Percentiles rank a stretch among this genome's conserved stretches.
These are phyloP conservation scores for Pisolithus albus DNA, from an alignment of 768 basidiomycete genomes.

Conservation along the genomic window DNA sequence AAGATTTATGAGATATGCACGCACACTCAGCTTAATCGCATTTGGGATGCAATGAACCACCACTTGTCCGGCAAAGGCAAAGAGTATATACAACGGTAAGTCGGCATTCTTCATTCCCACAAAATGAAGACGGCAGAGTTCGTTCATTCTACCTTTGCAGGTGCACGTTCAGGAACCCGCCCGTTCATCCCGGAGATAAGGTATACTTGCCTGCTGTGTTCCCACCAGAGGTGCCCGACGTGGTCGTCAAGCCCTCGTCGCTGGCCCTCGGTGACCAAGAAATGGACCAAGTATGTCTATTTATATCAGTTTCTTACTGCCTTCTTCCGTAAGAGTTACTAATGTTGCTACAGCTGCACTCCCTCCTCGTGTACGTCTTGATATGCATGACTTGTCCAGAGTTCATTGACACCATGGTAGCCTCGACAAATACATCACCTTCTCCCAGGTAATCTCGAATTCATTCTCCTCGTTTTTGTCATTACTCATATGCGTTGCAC, in stretches of 20 bases:
- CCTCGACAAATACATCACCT: slow-evolving; percentile 24
- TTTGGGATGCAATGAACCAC: slow-evolving; percentile 41
- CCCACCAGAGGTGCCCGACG: slow-evolving; percentile 29
- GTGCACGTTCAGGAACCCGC: slow-evolving; percentile 38
- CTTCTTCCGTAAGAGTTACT: not conserved
- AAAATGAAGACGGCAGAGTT: not conserved
- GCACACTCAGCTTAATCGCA: slow-evolving; percentile 38
- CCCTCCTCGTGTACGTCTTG: slow-evolving; percentile 47
- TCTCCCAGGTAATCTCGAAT: slow-evolving; percentile 18
- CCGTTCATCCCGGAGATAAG: slow-evolving; percentile 30
- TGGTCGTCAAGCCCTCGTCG: slow-evolving; percentile 10
- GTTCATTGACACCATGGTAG: slow-evolving; percentile 41
- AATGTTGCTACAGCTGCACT: slow-evolving; percentile 38
- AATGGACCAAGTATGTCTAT: slow-evolving; percentile 36
- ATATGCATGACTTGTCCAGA: not conserved
- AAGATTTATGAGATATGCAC: slow-evolving; percentile 47
- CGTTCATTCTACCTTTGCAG: slow-evolving; percentile 19
- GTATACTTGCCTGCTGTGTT: slow-evolving; percentile 50
- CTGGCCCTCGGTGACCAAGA: slow-evolving; percentile 39
- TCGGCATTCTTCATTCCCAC: not conserved
- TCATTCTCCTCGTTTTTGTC: slow-evolving; percentile 32
- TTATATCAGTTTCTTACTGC: not conserved
- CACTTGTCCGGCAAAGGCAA: slow-evolving; percentile 39
- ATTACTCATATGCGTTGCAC: slow-evolving; percentile 2
- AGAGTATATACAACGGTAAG: slow-evolving; percentile 49